Percentiles rank a stretch among this genome's conserved stretches.
These are phyloP conservation scores for Hypoxylon rubiginosum DNA, from an alignment of 2,329 filamentous ascomycete species.

Conservation along the genomic window DNA sequence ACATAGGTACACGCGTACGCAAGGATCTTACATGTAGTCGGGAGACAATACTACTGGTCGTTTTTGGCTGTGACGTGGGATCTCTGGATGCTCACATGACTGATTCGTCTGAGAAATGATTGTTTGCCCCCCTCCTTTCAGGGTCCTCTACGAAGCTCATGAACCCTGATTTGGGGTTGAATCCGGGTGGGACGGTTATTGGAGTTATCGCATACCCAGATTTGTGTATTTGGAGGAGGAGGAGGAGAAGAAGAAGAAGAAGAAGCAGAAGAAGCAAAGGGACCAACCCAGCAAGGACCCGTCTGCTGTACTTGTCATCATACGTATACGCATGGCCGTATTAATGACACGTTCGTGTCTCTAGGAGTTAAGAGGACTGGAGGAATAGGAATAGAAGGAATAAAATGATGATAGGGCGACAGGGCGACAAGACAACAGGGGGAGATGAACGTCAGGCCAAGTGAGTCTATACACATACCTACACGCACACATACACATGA, in stretches of 20 bases:
- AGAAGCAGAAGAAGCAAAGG: background rate
- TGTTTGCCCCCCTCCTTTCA: constrained; percentile 13
- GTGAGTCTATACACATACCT: background rate
- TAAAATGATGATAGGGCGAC: background rate
- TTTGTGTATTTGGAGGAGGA: background rate
- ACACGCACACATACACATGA: background rate
- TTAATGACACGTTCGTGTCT: background rate
- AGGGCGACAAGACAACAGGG: background rate
- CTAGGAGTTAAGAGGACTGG: background rate
- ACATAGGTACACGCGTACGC: background rate
- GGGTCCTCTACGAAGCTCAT: background rate
- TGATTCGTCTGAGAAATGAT: constrained; percentile 22
- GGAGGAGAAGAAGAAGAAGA: background rate
- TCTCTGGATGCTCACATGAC: constrained; percentile 33
- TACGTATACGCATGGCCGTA: background rate
- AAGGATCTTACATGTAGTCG: background rate
- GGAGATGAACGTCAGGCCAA: background rate
- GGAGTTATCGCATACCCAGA: background rate
- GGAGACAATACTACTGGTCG: background rate
- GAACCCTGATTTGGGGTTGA: constrained; percentile 32
- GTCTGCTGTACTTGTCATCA: background rate
- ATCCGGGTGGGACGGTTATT: constrained; percentile 20
- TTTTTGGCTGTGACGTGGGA: constrained; percentile 37
- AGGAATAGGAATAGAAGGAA: background rate
- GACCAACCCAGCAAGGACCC: background rate